phyloP scores from a whole-genome alignment of 441 rosid genomes.

The Populus hybrid region DNA sequence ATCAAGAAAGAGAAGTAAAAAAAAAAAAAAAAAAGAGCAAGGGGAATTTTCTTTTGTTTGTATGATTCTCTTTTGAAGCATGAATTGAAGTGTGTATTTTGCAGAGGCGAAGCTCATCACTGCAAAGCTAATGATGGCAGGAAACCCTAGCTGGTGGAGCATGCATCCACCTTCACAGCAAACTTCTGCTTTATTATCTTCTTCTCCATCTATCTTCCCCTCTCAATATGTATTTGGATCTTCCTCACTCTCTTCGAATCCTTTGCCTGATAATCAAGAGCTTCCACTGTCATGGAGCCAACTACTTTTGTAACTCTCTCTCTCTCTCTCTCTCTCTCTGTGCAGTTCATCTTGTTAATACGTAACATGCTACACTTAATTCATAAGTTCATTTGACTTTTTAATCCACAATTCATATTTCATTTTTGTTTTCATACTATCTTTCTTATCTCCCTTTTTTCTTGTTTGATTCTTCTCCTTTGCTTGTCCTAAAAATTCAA shows the following conservation, averaged over 20 bases:
- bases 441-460: conserved; percentile 45
- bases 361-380: background rate
- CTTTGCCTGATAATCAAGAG: conserved; percentile 53
- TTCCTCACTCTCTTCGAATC: conserved; percentile 41
- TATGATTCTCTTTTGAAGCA: conserved; percentile 9
- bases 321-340: conserved; percentile 5
- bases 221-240: conserved; percentile 43
- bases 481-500: background rate
- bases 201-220: conserved; percentile 32
- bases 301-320: conserved; percentile 66
- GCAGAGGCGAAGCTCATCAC: conserved; percentile 1
- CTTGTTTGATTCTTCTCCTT: conserved; percentile 9
- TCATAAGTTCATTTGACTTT: background rate
- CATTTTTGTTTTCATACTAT: conserved; percentile 29
- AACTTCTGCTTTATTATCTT: conserved; percentile 32
- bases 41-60: background rate
- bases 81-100: conserved; percentile 19
- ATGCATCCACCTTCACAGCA: conserved; percentile 49
- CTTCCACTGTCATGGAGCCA: conserved; percentile 90
- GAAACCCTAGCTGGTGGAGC: conserved; percentile 75
- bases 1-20: conserved; percentile 23
- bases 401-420: background rate
- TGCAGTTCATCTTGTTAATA: background rate
- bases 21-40: conserved; percentile 12
- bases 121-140: conserved; percentile 55